Evolutionary conservation across 1,284 basidiomycete species (phyloP).

Genomic region (Irpex lacteus): DNA sequence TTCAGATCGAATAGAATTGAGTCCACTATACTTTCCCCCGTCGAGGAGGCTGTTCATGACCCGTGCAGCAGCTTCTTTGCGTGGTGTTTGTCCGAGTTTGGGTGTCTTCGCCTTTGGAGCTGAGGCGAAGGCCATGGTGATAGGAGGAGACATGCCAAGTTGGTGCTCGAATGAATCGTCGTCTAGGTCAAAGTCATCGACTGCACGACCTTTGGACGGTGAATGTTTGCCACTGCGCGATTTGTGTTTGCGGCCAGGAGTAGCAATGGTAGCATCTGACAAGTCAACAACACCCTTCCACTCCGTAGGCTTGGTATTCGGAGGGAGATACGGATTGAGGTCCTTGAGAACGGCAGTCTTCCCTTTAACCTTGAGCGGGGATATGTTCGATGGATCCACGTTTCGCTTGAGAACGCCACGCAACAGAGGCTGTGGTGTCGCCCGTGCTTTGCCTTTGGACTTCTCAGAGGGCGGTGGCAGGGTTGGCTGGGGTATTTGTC

Average conservation of each 20-base stretch:
- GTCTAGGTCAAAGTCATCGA: slow-evolving; percentile 10
- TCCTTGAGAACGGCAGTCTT: slow-evolving; percentile 55
- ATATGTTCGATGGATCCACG: slow-evolving; percentile 24
- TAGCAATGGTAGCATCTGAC: slow-evolving; percentile 50
- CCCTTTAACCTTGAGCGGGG: slow-evolving; percentile 45
- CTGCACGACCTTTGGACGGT: slow-evolving; percentile 14
- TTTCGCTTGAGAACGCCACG: slow-evolving; percentile 52
- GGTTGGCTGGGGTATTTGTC: slow-evolving; percentile 11
- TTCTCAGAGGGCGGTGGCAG: slow-evolving; percentile 3
- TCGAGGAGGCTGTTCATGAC: slow-evolving; percentile 60
- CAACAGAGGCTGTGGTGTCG: slow-evolving; percentile 37
- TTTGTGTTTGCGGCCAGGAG: slow-evolving; percentile 18
- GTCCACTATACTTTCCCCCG: slow-evolving; percentile 22
- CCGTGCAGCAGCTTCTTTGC: slow-evolving; percentile 62
- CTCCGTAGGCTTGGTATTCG: slow-evolving; percentile 44
- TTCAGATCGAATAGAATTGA: slow-evolving; percentile 11
- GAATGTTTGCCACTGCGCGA: slow-evolving; percentile 1
- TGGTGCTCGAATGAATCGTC: slow-evolving; percentile 51
- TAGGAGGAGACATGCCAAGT: slow-evolving; percentile 86
- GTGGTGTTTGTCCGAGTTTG: slow-evolving; percentile 58
- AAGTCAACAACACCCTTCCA: slow-evolving; percentile 81
- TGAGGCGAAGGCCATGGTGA: slow-evolving; percentile 79
- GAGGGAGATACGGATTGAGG: slow-evolving; percentile 62
- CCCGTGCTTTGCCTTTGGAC: slow-evolving; percentile 46
- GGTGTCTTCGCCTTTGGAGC: slow-evolving; percentile 50